Conservation (phyloP, 1,139 yeast species). For the Pichia sp. region DNA sequence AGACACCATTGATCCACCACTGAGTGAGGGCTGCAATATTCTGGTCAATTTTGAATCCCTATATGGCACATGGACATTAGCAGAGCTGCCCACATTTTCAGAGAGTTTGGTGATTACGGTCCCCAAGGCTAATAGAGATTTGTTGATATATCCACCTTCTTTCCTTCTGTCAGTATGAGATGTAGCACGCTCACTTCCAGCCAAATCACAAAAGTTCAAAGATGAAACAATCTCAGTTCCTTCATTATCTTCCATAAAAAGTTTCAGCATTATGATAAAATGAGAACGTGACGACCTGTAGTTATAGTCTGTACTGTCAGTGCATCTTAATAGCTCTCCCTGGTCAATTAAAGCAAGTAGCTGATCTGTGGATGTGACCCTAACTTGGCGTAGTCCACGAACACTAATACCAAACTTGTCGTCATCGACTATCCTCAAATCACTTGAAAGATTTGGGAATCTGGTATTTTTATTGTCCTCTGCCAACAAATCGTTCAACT, state of each 20-base stretch:
- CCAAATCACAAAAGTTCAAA: constrained; percentile 86
- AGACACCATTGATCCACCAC: constrained; percentile 82
- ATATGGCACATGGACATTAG: constrained; percentile 65
- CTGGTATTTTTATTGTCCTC: not conserved
- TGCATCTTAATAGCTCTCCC: constrained; percentile 74
- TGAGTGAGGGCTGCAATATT: constrained; percentile 82
- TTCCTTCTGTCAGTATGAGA: constrained; percentile 76
- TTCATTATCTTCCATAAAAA: constrained; percentile 9
- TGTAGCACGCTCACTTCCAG: constrained; percentile 92
- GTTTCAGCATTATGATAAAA: constrained; percentile 39
- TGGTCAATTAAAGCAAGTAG: constrained; percentile 53
- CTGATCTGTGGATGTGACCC: constrained; percentile 54
- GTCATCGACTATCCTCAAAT: constrained; percentile 69
- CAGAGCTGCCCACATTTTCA: constrained; percentile 34
- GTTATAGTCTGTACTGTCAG: constrained; percentile 87
- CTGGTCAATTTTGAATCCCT: constrained; percentile 90
- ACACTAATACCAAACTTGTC: constrained; percentile 68
- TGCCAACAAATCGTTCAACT: constrained; percentile 63
- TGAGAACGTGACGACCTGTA: constrained; percentile 86
- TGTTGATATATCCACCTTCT: constrained; percentile 90
- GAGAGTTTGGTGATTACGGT: constrained; percentile 83
- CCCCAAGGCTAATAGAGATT: constrained; percentile 81
- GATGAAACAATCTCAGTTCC: constrained; percentile 48
- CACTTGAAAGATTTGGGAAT: not conserved
- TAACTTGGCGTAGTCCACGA: constrained; percentile 65